A percentile compares a stretch with the other conserved stretches of the same genome.
Conservation (phyloP, 306 rosid genomes). For the Hylodesmum podocarpum region DNA sequence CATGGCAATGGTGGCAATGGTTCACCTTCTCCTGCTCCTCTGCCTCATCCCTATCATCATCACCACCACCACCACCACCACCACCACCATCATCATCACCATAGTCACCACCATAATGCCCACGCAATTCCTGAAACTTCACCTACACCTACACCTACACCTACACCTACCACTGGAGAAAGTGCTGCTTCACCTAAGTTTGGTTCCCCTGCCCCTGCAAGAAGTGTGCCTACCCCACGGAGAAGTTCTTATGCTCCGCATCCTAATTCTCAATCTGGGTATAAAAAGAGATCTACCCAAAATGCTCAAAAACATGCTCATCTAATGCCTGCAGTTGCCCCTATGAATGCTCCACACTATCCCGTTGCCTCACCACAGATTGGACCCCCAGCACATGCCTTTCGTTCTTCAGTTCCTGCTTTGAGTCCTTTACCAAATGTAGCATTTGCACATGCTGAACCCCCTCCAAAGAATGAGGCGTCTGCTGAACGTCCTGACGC, state of each 20-base stretch:
- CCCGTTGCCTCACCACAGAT: constrained; percentile 39
- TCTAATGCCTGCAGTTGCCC: constrained; percentile 54
- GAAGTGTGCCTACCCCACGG: constrained; percentile 40
- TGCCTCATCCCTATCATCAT: constrained; percentile 31
- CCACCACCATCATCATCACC: constrained; percentile 47
- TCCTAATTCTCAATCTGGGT: constrained; percentile 48
- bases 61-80: constrained; percentile 39
- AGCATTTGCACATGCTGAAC: constrained; percentile 54
- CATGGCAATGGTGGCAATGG: constrained; percentile 49
- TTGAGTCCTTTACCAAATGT: constrained; percentile 71
- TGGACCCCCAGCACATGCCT: constrained; percentile 39
- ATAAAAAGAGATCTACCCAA: constrained; percentile 41
- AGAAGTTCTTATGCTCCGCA: constrained; percentile 45
- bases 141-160: constrained; percentile 57
- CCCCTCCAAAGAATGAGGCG: constrained; percentile 55
- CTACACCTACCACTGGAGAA: constrained; percentile 36
- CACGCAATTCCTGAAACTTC: constrained; percentile 51
- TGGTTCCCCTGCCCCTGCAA: constrained; percentile 50
- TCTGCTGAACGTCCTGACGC: constrained; percentile 35
- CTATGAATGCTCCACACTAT: constrained; percentile 40
- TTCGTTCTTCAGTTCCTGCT: constrained; percentile 46
- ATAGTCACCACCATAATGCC: constrained; percentile 43
- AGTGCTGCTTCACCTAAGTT: constrained; percentile 40
- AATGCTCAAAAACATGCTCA: constrained; percentile 40
- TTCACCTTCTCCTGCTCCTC: constrained; percentile 63